Base-by-base conservation (phyloP, 208 protist genomes). In the Wallacemonas sp. region DNA sequence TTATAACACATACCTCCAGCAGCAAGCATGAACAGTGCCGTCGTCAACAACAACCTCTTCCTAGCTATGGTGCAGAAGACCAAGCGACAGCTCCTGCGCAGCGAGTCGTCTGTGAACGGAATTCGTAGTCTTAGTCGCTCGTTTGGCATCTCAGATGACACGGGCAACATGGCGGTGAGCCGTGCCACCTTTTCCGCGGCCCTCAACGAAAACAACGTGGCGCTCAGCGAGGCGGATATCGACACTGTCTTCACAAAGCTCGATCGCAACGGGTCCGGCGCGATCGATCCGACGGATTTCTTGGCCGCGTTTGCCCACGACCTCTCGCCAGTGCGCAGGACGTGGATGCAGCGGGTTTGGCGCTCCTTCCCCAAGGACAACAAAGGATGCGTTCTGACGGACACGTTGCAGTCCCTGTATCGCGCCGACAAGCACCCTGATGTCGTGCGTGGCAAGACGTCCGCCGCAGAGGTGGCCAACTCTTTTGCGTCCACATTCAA, bases 101-200 rank as follows among this genome's bases (percentile, higher is more conserved):
- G 81, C 3, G 27, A 55, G 3, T 70, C 79, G 6, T 58, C 72
- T n/a, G 66, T 82, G 21, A 94, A 90, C 61, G 88, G 84, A 38
- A 87, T 96, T 34, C 85, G 91, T 12, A 78, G 66, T 33, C 72
- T 96, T 24, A 93, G 86, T 52, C 81, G 91, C 19, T 72, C 81
- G 9, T 68, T 94, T 24, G 73, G 80, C 34, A 82, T 94, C 61
- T 65, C 78, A 1, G 78, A 88, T 32, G 90, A 96, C 65, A 44
- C 63, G 44, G 85, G 82, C 19, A 78, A 82, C 26, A 62, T 55
- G 30, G 39, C 49, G 6, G 49, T 93, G n/a, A 75, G 52, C 29
- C 74, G 55, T 19, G 73, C 43, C 2, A 66, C 61, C 24, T 87
- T 96, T 38, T 23, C 26, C 16, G 61, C 36, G 24, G 77, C 74